Evolutionary conservation across 108 stramenopile genomes (phyloP), one percentile per base, ranked within the genome.

Genomic region (Conticribra guillardii): DNA sequence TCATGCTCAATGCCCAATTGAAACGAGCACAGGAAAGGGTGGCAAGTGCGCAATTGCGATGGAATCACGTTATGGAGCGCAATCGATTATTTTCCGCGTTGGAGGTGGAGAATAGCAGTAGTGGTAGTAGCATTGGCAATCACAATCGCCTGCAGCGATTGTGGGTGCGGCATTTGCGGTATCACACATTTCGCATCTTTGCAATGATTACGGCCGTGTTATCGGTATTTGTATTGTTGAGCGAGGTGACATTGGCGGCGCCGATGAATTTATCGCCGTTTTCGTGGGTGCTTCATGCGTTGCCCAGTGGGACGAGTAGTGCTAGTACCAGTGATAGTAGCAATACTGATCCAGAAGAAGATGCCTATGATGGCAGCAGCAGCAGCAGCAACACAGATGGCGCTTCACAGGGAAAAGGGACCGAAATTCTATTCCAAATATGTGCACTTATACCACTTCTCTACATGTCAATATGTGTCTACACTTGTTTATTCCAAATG

Each of bases 401-500:
- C n/a, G n/a, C n/a, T n/a, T n/a, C n/a, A n/a, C n/a, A n/a, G n/a
- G n/a, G n/a, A n/a, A n/a, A n/a, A n/a, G 74, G 74, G 15, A 26
- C 58, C 21, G 33, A 33, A 7, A 65, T 83, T 23, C 62, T 83
- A 2, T 81, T 83, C 60, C 81, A 84, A 60, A 52, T 83, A 41
- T 30, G 81, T 7, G 84, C 82, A 4, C 49, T 85, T 11, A 22
- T 87, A 29, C 87, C 87, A 26, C 62, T 87, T 28, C 58, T 85
- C 27, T 87, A 87, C 80, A 87, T 87, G 71, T 81, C 84, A 4
- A 64, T 80, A 26, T 83, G 82, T 29, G 78, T 77, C 1, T 87
- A 82, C 65, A 70, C 70, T 7, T 69, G 72, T 27, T 55, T 87
- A 11, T 83, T 85, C 48, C 74, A 81, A 56, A 67, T 87, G 48